Base-by-base conservation (phyloP, 78 protist species). In the Capsaspora owczarzaki region DNA sequence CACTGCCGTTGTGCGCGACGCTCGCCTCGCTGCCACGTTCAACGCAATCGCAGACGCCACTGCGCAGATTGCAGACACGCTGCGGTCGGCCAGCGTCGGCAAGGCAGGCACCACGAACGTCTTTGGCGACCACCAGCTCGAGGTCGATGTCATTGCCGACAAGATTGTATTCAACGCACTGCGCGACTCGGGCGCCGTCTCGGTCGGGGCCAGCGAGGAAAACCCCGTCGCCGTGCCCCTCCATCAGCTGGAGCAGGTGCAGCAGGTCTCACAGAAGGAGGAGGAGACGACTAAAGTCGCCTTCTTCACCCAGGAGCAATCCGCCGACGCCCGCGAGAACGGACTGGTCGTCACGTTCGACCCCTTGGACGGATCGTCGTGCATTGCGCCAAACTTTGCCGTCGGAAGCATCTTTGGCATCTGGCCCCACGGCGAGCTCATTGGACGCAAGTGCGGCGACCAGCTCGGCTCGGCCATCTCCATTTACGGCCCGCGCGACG, bases 391-490 rank as follows among this genome's bases (percentile, higher is more conserved):
- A 68, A 88, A 86, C 61, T 86, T 93, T 22, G 49, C 90, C 43
- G 91, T 88, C 44, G 97, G 97, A 38, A 82, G 91, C 25, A 94
- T 91, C 87, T 94, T 89, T 71, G 93, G 91, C 40, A 89, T 94
- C 75, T 94, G 87, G 89, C 37, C 6, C 85, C 82, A 40, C 8
- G 78, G 56, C 35, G 40, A 76, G 33, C 47, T 25, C 14, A 53
- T 81, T 76, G 31, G 88, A 2, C 83, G 86, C 38, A 76, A 75
- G 37, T 89, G 93, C 10, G 31, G 84, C 43, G 84, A 85, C 37
- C 77, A 89, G 84, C 40, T 88, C 37, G 85, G 83, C 44, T 51
- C 91, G 27, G 94, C 94, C 31, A 90, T 92, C 76, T 79, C 88
- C 35, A 43, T 94, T 71, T 93, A 94, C 78, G 87, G 91, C 22